Evolutionary conservation across 2,329 filamentous ascomycete species (phyloP), one percentile per base, ranked within the genome.

Genomic region (Cadophora luteo-olivacea): DNA sequence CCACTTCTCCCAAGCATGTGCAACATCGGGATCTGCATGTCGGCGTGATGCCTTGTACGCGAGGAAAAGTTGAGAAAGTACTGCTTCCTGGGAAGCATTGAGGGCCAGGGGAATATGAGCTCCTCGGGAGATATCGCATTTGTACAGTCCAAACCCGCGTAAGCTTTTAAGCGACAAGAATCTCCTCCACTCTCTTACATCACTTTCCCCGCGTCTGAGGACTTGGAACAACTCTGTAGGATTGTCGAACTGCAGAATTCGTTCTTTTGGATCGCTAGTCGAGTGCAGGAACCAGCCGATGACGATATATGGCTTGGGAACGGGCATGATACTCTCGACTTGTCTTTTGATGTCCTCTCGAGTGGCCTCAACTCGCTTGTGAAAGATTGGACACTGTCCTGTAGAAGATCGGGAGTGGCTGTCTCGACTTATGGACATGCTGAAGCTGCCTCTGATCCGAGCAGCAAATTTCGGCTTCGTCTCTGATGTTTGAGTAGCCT

Each of bases 81-180:
- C 60, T 5, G 66, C 61, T 33, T 67, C 64, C 51, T 74, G 71
- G 3, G 71, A 73, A 22, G 60, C 55, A 32, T 57, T 72, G 12
- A 74, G 63, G 14, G 29, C n/a, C 1, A 74, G 61, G 4, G 71
- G 69, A 9, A 70, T 68, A 32, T 74, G 72, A 7, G 71, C 71
- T 29, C 72, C 72, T 14, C 67, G 67, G 19, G 69, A 67, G 29
- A 74, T 74, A 48, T 74, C 72, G 29, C 72, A 74, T 67, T 73
- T 72, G 36, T 74, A 73, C 12, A 74, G 33, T 1, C 72, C 72
- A 68, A 73, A 74, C 1, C 70, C 71, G 16, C 69, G 36, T 41
- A 74, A 51, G 22, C 52, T 61, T 41, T 68, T 67, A 41, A 72
- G 54, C 3, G 66, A 70, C 3, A 70, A n/a, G 58, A 65, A 70